phyloP scores from a whole-genome alignment of 495 filamentous ascomycete genomes.

The Penicillium pulvis region DNA sequence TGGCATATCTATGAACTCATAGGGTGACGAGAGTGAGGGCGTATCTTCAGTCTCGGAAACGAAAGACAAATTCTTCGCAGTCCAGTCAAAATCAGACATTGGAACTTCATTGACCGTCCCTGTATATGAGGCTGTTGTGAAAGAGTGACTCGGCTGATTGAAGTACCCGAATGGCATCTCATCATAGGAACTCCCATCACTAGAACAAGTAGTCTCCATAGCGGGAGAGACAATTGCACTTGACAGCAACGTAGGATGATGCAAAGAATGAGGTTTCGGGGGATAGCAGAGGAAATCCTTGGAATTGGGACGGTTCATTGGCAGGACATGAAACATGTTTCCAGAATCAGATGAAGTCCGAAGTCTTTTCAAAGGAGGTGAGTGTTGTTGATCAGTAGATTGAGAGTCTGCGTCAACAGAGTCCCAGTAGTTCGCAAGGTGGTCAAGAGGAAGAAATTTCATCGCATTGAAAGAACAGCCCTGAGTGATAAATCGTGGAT shows the following conservation, averaged over 20 bases:
- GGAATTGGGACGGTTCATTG: background rate
- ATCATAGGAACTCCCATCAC: conserved; percentile 3
- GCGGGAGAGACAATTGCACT: background rate
- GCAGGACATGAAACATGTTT: background rate
- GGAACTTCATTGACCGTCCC: background rate
- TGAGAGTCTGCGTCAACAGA: background rate
- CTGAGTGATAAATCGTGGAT: conserved; percentile 9
- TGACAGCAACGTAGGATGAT: background rate
- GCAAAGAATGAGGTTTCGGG: background rate
- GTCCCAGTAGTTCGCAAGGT: background rate
- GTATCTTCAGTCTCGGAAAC: conserved; percentile 6
- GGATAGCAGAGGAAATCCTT: background rate
- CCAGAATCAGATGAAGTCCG: background rate
- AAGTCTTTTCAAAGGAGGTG: background rate
- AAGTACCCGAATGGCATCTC: background rate
- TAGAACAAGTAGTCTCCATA: conserved; percentile 9
- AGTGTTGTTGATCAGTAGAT: background rate
- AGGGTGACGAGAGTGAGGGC: conserved; percentile 13
- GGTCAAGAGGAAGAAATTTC: background rate
- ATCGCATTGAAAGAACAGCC: background rate
- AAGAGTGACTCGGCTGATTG: background rate
- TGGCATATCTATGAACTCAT: conserved; percentile 2
- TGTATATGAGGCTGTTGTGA: background rate
- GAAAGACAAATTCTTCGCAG: conserved; percentile 6
- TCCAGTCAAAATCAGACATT: background rate